Conservation (phyloP, 768 basidiomycete genomes). For the Suillus sp. region DNA sequence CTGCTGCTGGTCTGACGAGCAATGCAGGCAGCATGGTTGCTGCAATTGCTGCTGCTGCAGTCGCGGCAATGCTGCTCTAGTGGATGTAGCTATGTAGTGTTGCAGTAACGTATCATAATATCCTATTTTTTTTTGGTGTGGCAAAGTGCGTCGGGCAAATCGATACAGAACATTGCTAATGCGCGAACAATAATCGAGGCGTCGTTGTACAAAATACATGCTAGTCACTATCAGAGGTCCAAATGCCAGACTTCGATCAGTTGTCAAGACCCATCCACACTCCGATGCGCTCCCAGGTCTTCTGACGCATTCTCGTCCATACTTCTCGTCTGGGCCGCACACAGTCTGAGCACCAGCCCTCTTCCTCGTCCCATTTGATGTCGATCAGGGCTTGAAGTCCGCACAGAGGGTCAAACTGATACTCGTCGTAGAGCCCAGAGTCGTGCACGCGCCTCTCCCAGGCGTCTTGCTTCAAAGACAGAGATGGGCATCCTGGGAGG, state of each 20-base stretch:
- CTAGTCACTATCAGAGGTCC: not conserved
- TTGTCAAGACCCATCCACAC: constrained; percentile 28
- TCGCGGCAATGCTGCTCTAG: constrained; percentile 4
- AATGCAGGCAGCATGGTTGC: not conserved
- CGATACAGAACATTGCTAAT: not conserved
- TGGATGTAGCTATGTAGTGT: not conserved
- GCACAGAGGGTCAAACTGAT: constrained; percentile 37
- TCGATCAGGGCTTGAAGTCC: constrained; percentile 37
- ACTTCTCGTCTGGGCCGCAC: constrained; percentile 27
- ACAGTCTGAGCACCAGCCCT: constrained; percentile 40
- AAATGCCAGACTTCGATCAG: not conserved
- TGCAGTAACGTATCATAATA: not conserved
- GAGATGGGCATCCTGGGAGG: constrained; percentile 1
- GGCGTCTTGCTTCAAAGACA: constrained; percentile 6
- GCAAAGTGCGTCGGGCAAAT: not conserved
- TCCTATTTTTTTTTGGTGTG: not conserved
- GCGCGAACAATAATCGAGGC: not conserved
- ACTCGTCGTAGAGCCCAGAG: constrained; percentile 30
- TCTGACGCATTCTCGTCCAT: constrained; percentile 34
- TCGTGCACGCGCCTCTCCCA: constrained; percentile 21
- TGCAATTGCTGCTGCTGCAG: not conserved
- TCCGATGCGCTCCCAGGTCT: constrained; percentile 35
- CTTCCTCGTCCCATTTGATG: constrained; percentile 26
- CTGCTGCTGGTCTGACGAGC: constrained; percentile 2
- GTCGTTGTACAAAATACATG: not conserved